These are phyloP conservation scores for Globisporangium paroecandrum DNA, from an alignment of 352 stramenopile genomes.

Conservation along the genomic window DNA sequence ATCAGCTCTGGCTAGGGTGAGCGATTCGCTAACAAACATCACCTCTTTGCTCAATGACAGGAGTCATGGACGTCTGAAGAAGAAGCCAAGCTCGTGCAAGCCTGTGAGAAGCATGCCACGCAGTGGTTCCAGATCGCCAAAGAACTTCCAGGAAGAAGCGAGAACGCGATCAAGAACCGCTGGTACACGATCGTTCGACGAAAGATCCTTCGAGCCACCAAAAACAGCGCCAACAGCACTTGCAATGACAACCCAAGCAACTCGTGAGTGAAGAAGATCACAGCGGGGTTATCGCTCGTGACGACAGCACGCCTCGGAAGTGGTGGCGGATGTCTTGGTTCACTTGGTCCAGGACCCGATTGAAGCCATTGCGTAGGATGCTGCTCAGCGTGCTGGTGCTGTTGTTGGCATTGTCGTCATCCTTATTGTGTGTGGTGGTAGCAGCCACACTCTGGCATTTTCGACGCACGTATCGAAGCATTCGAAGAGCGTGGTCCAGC, in stretches of 20 bases:
- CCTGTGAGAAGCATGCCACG: slow-evolving; percentile 23
- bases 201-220: slow-evolving; percentile 15
- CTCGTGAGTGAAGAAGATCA: slow-evolving; percentile 12
- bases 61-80: slow-evolving; percentile 45
- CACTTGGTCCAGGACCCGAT: slow-evolving; percentile 56
- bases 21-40: neutral
- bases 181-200: slow-evolving; percentile 37
- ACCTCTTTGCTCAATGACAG: slow-evolving; percentile 20
- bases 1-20: neutral
- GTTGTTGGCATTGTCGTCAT: slow-evolving; percentile 4
- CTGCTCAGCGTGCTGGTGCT: slow-evolving; percentile 6
- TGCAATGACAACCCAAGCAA: neutral
- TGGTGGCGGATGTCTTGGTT: slow-evolving; percentile 48
- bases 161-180: slow-evolving; percentile 72
- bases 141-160: slow-evolving; percentile 41
- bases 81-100: slow-evolving; percentile 30
- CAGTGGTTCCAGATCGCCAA: slow-evolving; percentile 51
- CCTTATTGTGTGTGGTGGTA: neutral
- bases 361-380: slow-evolving; percentile 35
- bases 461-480: slow-evolving; percentile 69
- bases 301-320: slow-evolving; percentile 45
- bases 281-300: slow-evolving; percentile 37
- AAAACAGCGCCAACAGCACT: neutral
- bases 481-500: slow-evolving; percentile 55
- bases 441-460: slow-evolving; percentile 35